Conservation (phyloP, 495 filamentous ascomycete genomes). For the Alectoria sarmentosa region DNA sequence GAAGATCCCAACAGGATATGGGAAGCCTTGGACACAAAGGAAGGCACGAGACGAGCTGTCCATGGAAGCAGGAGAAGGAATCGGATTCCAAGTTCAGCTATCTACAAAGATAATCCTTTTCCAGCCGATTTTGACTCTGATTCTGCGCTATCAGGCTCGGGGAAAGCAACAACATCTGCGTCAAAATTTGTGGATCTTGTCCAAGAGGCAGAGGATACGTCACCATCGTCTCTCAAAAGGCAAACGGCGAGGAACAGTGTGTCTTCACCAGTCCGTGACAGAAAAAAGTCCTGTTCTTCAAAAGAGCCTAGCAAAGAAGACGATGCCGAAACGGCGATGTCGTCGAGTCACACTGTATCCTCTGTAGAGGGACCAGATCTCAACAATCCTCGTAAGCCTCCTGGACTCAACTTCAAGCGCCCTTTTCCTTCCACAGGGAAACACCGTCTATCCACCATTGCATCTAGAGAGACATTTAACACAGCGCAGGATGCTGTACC, state of each 20-base stretch:
- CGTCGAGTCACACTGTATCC: constrained; percentile 17
- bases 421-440: constrained; percentile 56
- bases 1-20: constrained; percentile 26
- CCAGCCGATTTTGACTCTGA: constrained; percentile 21
- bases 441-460: constrained; percentile 69
- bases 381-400: constrained; percentile 17
- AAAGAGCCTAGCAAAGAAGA: constrained; percentile 28
- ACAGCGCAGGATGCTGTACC: constrained; percentile 26
- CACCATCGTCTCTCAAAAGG: constrained; percentile 21
- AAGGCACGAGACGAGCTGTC: constrained; percentile 22
- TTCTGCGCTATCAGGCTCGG: constrained; percentile 17
- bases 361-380: constrained; percentile 22
- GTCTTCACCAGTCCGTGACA: constrained; percentile 20
- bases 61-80: constrained; percentile 26
- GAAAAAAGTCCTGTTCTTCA: constrained; percentile 5
- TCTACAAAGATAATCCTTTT: constrained; percentile 27
- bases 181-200: constrained; percentile 26
- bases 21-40: constrained; percentile 25
- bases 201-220: constrained; percentile 16
- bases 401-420: constrained; percentile 36
- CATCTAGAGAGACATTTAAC: constrained; percentile 55
- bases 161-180: constrained; percentile 18
- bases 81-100: constrained; percentile 25
- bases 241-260: constrained; percentile 19
- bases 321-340: constrained; percentile 30